Conservation (phyloP, 169 alveolate species). For the Cryptosporidium sp. region DNA sequence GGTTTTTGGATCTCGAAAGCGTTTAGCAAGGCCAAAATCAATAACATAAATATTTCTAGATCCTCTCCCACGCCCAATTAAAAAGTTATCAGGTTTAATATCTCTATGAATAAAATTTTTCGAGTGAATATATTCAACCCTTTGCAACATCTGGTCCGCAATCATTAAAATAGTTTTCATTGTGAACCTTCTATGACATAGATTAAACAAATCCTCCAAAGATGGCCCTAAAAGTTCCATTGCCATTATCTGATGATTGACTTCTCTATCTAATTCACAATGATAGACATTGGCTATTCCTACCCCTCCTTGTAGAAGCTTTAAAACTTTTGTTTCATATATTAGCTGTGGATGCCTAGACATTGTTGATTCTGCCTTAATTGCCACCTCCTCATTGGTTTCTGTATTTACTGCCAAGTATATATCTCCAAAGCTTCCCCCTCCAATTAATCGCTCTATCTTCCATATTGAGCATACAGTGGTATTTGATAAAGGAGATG, state of each 20-base stretch:
- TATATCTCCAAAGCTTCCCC: slow-evolving; percentile 85
- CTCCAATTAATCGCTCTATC: slow-evolving; percentile 79
- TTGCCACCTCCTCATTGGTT: slow-evolving; percentile 83
- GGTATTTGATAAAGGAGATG: slow-evolving; percentile 68
- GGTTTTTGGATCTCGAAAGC: slow-evolving; percentile 85
- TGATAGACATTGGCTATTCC: slow-evolving; percentile 61
- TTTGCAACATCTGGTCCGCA: slow-evolving; percentile 73
- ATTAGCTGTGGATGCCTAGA: slow-evolving; percentile 86
- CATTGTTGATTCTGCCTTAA: slow-evolving; percentile 82
- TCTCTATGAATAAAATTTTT: slow-evolving; percentile 80
- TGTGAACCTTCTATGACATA: slow-evolving; percentile 56
- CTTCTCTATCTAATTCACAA: slow-evolving; percentile 77
- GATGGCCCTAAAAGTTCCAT: slow-evolving; percentile 88
- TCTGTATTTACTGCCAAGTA: slow-evolving; percentile 82
- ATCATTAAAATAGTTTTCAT: slow-evolving; percentile 69
- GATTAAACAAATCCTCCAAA: slow-evolving; percentile 81
- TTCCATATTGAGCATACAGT: slow-evolving; percentile 80
- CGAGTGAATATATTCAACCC: slow-evolving; percentile 83
- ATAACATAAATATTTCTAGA: slow-evolving; percentile 83
- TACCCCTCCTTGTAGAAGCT: slow-evolving; percentile 76
- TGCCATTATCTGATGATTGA: slow-evolving; percentile 82
- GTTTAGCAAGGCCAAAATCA: slow-evolving; percentile 89
- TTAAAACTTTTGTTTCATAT: slow-evolving; percentile 80
- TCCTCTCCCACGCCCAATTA: slow-evolving; percentile 87
- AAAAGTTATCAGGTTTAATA: slow-evolving; percentile 92